Base-by-base conservation (phyloP, 495 filamentous ascomycete genomes). In the Podospora anserina region DNA sequence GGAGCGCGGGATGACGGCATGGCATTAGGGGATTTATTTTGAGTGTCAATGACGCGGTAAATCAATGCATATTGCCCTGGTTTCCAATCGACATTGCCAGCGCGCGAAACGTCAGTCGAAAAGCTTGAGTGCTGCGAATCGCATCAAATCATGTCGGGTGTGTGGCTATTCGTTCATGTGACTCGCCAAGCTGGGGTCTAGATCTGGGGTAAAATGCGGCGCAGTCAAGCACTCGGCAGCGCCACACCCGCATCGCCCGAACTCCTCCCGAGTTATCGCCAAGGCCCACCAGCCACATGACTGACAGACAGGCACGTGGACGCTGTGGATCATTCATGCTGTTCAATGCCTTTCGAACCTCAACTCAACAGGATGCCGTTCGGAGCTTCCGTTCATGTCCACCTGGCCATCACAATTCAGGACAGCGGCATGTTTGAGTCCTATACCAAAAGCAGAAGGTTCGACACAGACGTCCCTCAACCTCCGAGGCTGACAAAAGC, bases 401-500 rank as follows among this genome's bases (percentile, higher is more conserved):
- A 49, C 39, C 39, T 49, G 39, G 39, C 39, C 13, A 49, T 11
- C 7, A 49, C 39, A 16, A 11, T 49, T 49, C 15, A 13, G 39
- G 39, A 49, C 39, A 49, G 39, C 39, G 39, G 39, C 13, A 11
- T 49, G 39, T 49, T 18, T 49, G 39, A 49, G 39, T 49, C 39
- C 39, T 49, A 16, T 49, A 7, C 39, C 39, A 49, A 49, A 49
- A 49, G 39, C 39, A 49, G 39, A 49, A 49, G 9, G 39, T 18
- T 49, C 39, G 15, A 18, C 39, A 49, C 9, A 11, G 39, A 49
- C 39, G 0, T 49, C 39, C 39, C 13, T 49, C 39, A 49, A 49
- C 39, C 39, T 49, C 39, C 39, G 39, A 19, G 55, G 55, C n/a
- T 58, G n/a, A 58, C 55, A 58, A 58, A 58, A 19, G 55, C 55